Conservation (phyloP, 208 protist genomes). For the Wallacemonas sp. region DNA sequence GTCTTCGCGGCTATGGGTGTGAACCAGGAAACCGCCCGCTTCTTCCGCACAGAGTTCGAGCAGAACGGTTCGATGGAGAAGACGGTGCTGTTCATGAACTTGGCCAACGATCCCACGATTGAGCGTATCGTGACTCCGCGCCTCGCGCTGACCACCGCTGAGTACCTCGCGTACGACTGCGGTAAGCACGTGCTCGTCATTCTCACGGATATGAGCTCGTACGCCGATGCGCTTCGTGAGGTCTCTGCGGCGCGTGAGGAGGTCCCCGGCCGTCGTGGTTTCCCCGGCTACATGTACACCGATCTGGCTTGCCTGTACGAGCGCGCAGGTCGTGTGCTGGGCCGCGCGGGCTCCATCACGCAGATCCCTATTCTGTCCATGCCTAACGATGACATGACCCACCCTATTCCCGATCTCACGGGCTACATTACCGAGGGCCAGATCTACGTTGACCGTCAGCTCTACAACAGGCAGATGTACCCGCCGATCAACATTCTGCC, state of each 20-base stretch:
- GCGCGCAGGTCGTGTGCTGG: slow-evolving; percentile 98
- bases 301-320: slow-evolving; percentile 99
- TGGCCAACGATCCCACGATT: slow-evolving; percentile 99
- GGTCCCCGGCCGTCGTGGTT: slow-evolving; percentile 99
- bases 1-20: slow-evolving; percentile 99
- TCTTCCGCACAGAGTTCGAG: slow-evolving; percentile 99
- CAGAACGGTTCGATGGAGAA: slow-evolving; percentile 99
- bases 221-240: slow-evolving; percentile 99
- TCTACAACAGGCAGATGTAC: slow-evolving; percentile 99
- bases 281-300: slow-evolving; percentile 99
- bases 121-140: slow-evolving; percentile 99
- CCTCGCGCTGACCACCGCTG: slow-evolving; percentile 99
- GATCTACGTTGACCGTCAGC: slow-evolving; percentile 99
- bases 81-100: slow-evolving; percentile 98
- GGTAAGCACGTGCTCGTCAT: slow-evolving; percentile 99
- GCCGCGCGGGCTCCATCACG: slow-evolving; percentile 99
- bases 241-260: slow-evolving; percentile 99
- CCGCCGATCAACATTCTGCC: slow-evolving; percentile 99
- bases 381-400: slow-evolving; percentile 99
- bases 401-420: slow-evolving; percentile 99
- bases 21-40: slow-evolving; percentile 99
- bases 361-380: slow-evolving; percentile 99
- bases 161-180: slow-evolving; percentile 99
- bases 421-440: slow-evolving; percentile 99
- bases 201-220: slow-evolving; percentile 99